Base-by-base conservation (phyloP, 1,284 basidiomycete species). In the Boletellus deceptivus region DNA sequence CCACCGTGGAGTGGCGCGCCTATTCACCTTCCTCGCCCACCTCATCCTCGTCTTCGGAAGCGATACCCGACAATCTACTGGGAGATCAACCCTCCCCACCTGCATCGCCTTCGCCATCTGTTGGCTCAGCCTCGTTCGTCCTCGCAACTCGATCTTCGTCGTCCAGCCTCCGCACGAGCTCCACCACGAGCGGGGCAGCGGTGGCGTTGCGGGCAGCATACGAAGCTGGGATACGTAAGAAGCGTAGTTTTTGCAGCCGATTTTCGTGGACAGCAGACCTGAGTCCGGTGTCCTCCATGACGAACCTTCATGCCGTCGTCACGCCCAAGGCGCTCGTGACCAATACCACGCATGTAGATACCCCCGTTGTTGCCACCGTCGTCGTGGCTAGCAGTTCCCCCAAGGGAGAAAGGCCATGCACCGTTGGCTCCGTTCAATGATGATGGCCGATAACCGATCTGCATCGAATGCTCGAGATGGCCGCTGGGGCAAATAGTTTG, bases 181-280 rank as follows among this genome's bases (percentile, higher is more conserved):
- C 60, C 14, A 57, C 53, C 25, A 61, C 59, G 7, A 63, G 56
- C 11, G 67, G 70, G 45, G 72, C 74, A 10, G 70, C 76, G 1
- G 73, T 67, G 0, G 76, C 76, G 16, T 81, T 83, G 54, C 79
- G 82, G 13, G 78, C 78, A 0, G 80, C 80, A 10, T 82, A 80
- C 55, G 72, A 75, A 56, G 72, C 75, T 5, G 76, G 80, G 46
- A 73, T 79, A 42, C 73, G 80, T 53, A 81, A 80, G 64, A 79
- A 78, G 63, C 75, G 73, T 59, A 79, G 74, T 55, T 75, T 79
- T 57, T 77, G 80, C 55, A 73, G 75, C 54, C 73, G 80, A 40
- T 72, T 73, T 48, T 83, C 80, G 33, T 83, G 81, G 80, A 79
- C 74, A 46, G 58, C 62, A 6, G 56, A 69, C 18, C 33, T 48